These are phyloP conservation scores for Phalaenopsis equestris DNA, from an alignment of 106 monocot species.

Conservation along the genomic window DNA sequence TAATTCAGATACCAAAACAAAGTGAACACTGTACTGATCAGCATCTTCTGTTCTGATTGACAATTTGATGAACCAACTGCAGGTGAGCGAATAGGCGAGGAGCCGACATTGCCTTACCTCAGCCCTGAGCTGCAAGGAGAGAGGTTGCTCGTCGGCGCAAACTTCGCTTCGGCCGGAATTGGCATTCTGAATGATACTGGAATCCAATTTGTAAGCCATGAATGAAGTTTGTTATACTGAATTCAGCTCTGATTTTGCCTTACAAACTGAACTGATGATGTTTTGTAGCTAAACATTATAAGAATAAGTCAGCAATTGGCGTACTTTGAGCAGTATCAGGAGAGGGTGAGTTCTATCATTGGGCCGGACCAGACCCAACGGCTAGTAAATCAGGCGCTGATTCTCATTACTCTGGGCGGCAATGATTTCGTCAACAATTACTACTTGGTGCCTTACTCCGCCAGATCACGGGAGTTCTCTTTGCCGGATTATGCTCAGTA, in stretches of 20 bases:
- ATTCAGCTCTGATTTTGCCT: too few relatives aligned
- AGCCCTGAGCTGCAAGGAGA: slow-evolving; percentile 55
- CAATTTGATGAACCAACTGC: background rate
- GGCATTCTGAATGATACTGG: slow-evolving; percentile 86
- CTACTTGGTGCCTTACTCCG: slow-evolving; percentile 59
- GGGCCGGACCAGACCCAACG: slow-evolving; percentile 24
- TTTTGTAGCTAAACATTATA: slow-evolving; percentile 59
- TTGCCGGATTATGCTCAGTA: slow-evolving; percentile 58
- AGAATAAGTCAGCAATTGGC: slow-evolving; percentile 46
- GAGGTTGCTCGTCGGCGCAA: slow-evolving; percentile 58
- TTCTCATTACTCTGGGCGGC: slow-evolving; percentile 72
- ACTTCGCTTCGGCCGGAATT: slow-evolving; percentile 73
- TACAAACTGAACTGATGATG: background rate
- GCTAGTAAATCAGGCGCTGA: slow-evolving; percentile 40
- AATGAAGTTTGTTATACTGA: too few relatives aligned
- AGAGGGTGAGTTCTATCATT: slow-evolving; percentile 34
- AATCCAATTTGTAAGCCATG: slow-evolving; percentile 56
- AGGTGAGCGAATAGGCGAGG: slow-evolving; percentile 64
- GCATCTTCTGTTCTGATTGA: background rate
- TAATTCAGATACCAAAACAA: slow-evolving; percentile 10
- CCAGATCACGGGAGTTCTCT: slow-evolving; percentile 47
- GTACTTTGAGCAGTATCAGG: slow-evolving; percentile 68
- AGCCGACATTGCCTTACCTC: slow-evolving; percentile 66
- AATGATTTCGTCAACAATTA: slow-evolving; percentile 88
- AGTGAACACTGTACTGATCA: background rate